phyloP scores from a whole-genome alignment of 805 yeast genomes.

The Candida stauntonica region DNA sequence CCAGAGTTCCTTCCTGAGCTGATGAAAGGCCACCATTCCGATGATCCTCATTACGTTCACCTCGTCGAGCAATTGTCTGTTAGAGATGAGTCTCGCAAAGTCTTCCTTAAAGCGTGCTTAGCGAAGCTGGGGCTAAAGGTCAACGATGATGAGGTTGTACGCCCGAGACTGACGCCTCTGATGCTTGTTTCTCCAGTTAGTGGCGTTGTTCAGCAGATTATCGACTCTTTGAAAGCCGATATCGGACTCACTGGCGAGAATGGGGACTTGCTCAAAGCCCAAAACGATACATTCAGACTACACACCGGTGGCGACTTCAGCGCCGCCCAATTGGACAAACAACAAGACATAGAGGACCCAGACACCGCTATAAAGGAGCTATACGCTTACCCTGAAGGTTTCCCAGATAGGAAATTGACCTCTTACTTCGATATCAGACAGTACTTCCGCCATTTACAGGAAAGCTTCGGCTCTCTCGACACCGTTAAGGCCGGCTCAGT shows the following conservation, averaged over 20 bases:
- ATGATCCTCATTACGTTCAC: constrained; percentile 27
- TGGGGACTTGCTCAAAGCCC: constrained; percentile 43
- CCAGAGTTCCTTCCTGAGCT: constrained; percentile 76
- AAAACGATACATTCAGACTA: constrained; percentile 51
- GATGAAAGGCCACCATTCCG: constrained; percentile 34
- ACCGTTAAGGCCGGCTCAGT: constrained; percentile 50
- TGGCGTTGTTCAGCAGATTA: constrained; percentile 28
- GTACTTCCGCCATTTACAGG: constrained; percentile 46
- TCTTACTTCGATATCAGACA: constrained; percentile 66
- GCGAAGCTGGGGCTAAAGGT: constrained; percentile 63
- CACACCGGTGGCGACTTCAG: constrained; percentile 35
- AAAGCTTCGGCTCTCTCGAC: constrained; percentile 29
- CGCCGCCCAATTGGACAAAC: constrained; percentile 24
- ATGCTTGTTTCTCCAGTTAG: constrained; percentile 42
- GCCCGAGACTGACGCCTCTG: constrained; percentile 70
- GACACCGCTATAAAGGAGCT: constrained; percentile 54
- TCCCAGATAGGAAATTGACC: constrained; percentile 52
- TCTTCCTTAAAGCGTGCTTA: constrained; percentile 55
- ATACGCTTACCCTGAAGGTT: constrained; percentile 37
- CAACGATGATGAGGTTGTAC: constrained; percentile 42
- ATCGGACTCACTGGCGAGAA: constrained; percentile 34
- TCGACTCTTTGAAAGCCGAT: constrained; percentile 28
- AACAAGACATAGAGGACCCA: constrained; percentile 46
- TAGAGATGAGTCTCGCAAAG: constrained; percentile 44
- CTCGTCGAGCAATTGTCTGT: constrained; percentile 39